Base-by-base conservation (phyloP, 2,329 filamentous ascomycete genomes). In the Apiospora koreana region DNA sequence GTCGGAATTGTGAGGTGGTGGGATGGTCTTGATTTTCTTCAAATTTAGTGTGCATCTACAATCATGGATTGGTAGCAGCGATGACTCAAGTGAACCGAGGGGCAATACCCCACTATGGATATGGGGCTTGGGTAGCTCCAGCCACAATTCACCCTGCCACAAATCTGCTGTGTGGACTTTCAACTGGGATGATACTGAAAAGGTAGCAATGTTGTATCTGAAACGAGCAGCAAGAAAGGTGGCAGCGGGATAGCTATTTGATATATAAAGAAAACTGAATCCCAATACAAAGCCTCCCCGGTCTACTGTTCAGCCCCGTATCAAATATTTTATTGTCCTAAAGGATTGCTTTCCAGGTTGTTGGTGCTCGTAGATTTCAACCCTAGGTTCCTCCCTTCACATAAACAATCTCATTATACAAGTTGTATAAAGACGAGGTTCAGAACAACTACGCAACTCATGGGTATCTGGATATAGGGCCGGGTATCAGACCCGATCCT, bases 11-110 rank as follows among this genome's bases (percentile, higher is more conserved):
- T 62, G 54, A 62, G 54, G 54, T 62, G 54, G 54, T 62, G 54
- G 54, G 54, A 38, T 62, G 54, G 54, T 62, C 54, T 67, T 46
- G 65, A 67, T 45, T 67, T 67, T 67, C 65, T 67, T 46, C 42
- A 67, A 67, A 45, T 67, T 67, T 67, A 67, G 65, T 67, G 65
- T 67, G 54, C 54, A 62, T 62, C 54, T 62, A 38, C 54, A 62
- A 62, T 62, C 54, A 62, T 62, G 54, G 54, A 62, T 62, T 62
- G 54, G 54, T 14, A 62, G 54, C 38, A 62, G 42, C 45, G 65
- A 46, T 67, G 65, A 67, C 65, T 67, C 65, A 67, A 67, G 65
- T 46, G 31, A 62, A 62, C 54, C 54, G 54, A 66, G 65, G 65
- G 65, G 65, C 65, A 66, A 43, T 66, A 66, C 65, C 65, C 65